These are phyloP conservation scores for Neurospora hispaniola DNA, from an alignment of 495 filamentous ascomycete species.

Conservation along the genomic window DNA sequence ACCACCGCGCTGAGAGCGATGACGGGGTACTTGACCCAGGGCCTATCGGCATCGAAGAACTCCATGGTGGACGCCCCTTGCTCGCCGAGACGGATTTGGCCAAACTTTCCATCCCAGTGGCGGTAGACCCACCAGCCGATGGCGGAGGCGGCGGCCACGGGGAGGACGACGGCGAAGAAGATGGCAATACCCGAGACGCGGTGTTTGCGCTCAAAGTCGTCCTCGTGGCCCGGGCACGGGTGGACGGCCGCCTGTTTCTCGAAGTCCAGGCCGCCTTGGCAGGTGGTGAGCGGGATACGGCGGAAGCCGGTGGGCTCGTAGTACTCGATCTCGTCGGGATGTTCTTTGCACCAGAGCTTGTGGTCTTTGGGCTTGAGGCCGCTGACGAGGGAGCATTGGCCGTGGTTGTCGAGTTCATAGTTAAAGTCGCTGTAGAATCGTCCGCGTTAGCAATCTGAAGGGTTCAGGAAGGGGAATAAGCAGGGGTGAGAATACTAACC, in stretches of 20 bases:
- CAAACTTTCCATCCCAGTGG: slow-evolving; percentile 84
- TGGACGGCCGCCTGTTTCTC: slow-evolving; percentile 48
- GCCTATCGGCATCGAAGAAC: slow-evolving; percentile 50
- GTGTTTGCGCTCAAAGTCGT: slow-evolving; percentile 64
- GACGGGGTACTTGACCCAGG: slow-evolving; percentile 69
- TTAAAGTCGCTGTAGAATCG: slow-evolving; percentile 70
- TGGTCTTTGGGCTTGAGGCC: slow-evolving; percentile 61
- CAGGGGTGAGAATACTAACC: slow-evolving; percentile 44
- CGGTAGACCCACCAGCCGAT: slow-evolving; percentile 79
- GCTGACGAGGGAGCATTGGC: slow-evolving; percentile 61
- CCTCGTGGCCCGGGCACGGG: slow-evolving; percentile 66
- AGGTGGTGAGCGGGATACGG: slow-evolving; percentile 82
- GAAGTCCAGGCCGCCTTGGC: slow-evolving; percentile 57
- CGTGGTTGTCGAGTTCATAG: slow-evolving; percentile 65
- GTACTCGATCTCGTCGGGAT: slow-evolving; percentile 61
- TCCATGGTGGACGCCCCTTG: slow-evolving; percentile 19
- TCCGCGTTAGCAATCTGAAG: neutral
- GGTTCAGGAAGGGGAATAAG: neutral
- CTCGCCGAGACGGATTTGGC: slow-evolving; percentile 76
- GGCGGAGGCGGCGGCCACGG: slow-evolving; percentile 54
- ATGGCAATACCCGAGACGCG: slow-evolving; percentile 57
- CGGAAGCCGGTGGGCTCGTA: slow-evolving; percentile 80
- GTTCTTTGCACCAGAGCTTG: slow-evolving; percentile 48
- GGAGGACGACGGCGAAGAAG: slow-evolving; percentile 69
- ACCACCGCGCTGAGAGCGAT: slow-evolving; percentile 49